Conservation (phyloP, 208 protist species). For the Acanthamoeba healyi region DNA sequence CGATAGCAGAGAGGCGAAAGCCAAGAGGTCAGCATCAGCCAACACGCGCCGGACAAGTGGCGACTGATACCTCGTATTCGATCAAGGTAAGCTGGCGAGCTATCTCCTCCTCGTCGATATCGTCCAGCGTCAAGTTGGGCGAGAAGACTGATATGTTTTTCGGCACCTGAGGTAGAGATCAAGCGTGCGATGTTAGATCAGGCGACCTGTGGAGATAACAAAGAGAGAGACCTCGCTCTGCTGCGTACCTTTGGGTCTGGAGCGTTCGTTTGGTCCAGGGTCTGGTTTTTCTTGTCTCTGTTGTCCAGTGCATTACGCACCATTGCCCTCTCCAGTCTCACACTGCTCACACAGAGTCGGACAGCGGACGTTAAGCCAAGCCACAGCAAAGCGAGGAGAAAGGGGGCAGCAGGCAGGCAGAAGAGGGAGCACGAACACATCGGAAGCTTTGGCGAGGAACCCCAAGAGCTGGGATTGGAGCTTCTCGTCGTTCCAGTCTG, state of each 20-base stretch:
- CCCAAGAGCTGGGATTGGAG: not conserved
- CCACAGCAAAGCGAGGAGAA: not conserved
- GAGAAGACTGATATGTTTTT: constrained; percentile 82
- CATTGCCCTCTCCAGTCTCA: not conserved
- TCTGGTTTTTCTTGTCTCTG: not conserved
- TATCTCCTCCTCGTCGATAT: constrained; percentile 85
- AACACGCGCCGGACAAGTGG: no score
- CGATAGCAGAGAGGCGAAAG: no score
- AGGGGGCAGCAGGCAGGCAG: not conserved
- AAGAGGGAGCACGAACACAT: not conserved
- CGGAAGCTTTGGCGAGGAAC: not conserved
- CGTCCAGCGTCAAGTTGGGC: constrained; percentile 71
- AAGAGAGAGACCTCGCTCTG: no score
- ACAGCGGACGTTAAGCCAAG: not conserved
- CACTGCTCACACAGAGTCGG: not conserved
- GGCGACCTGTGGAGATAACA: no score
- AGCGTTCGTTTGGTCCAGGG: not conserved
- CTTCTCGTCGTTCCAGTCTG: constrained; percentile 50
- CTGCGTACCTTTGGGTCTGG: constrained; percentile 56
- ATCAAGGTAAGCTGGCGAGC: constrained; percentile 85
- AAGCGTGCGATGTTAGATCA: no score
- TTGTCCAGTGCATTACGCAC: constrained; percentile 37
- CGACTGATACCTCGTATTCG: constrained; percentile 83
- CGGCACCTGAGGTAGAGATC: constrained; percentile 79
- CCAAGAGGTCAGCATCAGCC: no score